Base-by-base conservation (phyloP, 2,329 filamentous ascomycete species). In the Ophiostoma populinum region DNA sequence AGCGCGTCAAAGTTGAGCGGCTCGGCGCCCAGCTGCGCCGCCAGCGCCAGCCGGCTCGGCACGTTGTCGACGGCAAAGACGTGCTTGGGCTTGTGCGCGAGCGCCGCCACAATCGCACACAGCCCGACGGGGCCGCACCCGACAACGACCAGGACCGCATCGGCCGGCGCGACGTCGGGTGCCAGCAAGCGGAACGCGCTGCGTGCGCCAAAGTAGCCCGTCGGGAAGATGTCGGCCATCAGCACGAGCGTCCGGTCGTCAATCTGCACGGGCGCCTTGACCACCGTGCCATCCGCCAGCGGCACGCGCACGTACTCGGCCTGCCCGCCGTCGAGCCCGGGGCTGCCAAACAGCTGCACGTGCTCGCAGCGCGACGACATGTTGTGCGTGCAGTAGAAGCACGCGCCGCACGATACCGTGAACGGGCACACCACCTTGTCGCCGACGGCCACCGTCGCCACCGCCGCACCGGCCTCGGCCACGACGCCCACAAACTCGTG, bases 141-240 rank as follows among this genome's bases (percentile, higher is more conserved):
- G 40, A 93, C 70, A 15, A 92, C 59, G 1, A 92, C 79, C 0
- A 83, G 74, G 0, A 76, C 80, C 40, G 74, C 70, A 31, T 81
- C 69, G 13, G 62, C 55, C 34, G 76, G 67, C 37, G 74, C 63
- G 11, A 42, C 25, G 41, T 72, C 63, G 11, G 58, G 39, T 32
- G 50, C 43, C 25, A 76, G 62, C 48, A 75, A 57, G 38, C 70
- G 69, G 53, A 92, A 77, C 6, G 75, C 86, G 48, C 83, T 90
- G 38, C 67, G 65, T 5, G 80, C 80, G 6, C 81, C 85, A 46
- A 86, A 92, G 57, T 73, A 92, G 7, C 86, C 80, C 0, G 76
- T 82, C 2, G 85, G 85, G 55, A 90, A 92, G 47, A 93, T 92
- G 50, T 93, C 85, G 12, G 81, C 83, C 85, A 93, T 92, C 18